phyloP scores from a whole-genome alignment of 331 rosid species.

The Prunus yedoensis region DNA sequence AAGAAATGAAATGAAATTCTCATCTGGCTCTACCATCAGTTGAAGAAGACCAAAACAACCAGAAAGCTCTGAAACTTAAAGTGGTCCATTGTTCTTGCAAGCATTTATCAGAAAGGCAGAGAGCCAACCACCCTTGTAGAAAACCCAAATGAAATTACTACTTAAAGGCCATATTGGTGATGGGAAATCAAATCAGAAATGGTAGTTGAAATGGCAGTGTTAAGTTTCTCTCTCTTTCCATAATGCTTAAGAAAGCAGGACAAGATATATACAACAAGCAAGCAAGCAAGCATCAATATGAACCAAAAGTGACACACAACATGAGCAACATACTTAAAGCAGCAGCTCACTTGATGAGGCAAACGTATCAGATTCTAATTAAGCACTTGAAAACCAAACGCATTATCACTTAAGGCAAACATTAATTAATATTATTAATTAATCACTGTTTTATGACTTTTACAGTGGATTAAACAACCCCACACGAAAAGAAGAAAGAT shows the following conservation, averaged over 20 bases:
- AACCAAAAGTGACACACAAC: neutral
- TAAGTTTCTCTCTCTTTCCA: neutral
- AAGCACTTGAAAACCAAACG: neutral
- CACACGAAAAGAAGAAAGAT: neutral
- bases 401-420: neutral
- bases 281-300: neutral
- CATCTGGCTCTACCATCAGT: neutral
- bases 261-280: neutral
- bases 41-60: conserved; percentile 4
- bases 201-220: conserved; percentile 8
- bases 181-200: no score
- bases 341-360: conserved; percentile 8
- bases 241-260: neutral
- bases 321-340: neutral
- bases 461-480: neutral
- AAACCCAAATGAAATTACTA: neutral
- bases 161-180: neutral
- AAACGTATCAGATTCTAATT: neutral
- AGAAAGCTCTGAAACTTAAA: neutral
- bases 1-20: neutral
- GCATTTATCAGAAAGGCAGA: conserved; percentile 23
- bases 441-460: neutral
- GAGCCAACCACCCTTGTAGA: conserved; percentile 17
- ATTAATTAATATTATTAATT: neutral
- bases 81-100: conserved; percentile 14